Base-by-base conservation (phyloP, 495 filamentous ascomycete genomes). In the Penicillium waksmanii region DNA sequence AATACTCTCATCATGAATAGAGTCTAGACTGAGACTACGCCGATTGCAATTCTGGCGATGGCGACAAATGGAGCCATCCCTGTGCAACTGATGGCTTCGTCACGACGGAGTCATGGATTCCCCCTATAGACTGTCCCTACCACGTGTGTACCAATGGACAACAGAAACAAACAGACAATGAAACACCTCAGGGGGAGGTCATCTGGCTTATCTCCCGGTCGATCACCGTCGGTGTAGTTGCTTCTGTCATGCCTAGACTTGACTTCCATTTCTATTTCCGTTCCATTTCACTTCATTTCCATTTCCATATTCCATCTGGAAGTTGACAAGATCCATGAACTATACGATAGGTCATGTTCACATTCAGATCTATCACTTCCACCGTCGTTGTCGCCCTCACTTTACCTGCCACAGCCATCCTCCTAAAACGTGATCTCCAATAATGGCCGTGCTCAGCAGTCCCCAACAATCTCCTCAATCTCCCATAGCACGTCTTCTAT, bases 401-500 rank as follows among this genome's bases (percentile, higher is more conserved):
- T 31, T 31, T 31, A 8, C 18, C 12, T 17, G 18, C 17, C n/a
- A 46, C 7, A 9, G 12, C 42, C 42, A 17, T 9, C n/a, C 42
- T 17, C 17, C 42, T 44, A 13, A n/a, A 40, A 40, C 12, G 15
- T n/a, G n/a, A 17, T 18, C 42, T 40, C 19, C 23, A 19, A 42
- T 8, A 18, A 70, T 66, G 68, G 51, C 62, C 7, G 43, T 62
- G 17, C 48, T 61, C 21, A 15, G 25, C 27, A 58, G 27, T 49
- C 51, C 36, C 27, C 27, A 31, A 35, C 53, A 21, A 34, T 40
- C 57, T n/a, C 62, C 57, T n/a, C 62, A 48, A 56, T 55, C 60
- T 44, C 69, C 67, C 7, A 46, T 77, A 49, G 72, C 69, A 18
- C 70, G 75, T 36, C 59, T 77, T 31, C 61, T 64, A 31, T 77